These are phyloP conservation scores for Begonia peltatifolia DNA, from an alignment of 306 rosid genomes.

Conservation along the genomic window DNA sequence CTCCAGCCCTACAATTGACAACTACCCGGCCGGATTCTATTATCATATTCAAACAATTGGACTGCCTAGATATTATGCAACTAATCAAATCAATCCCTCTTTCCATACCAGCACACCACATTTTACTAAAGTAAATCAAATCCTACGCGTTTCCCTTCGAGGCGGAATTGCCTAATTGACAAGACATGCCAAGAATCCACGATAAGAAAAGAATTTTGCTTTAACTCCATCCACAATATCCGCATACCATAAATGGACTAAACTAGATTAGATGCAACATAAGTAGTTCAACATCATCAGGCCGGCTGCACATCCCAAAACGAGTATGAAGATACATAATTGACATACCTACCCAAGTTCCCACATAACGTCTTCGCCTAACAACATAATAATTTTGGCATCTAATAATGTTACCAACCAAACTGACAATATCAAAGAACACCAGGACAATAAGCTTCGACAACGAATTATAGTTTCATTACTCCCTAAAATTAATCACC, in stretches of 20 bases:
- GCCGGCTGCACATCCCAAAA: constrained; percentile 31
- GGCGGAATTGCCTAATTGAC: neutral
- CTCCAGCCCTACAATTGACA: neutral
- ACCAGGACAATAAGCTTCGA: constrained; percentile 1
- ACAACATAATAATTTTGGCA: neutral
- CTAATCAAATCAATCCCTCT: no score
- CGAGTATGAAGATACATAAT: neutral
- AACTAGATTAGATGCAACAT: constrained; percentile 32
- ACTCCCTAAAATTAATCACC: constrained; percentile 8
- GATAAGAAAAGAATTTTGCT: neutral
- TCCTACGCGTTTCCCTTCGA: neutral
- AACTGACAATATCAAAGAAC: neutral
- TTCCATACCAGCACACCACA: no score
- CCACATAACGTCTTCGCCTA: neutral
- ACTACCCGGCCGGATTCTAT: neutral
- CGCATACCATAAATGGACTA: constrained; percentile 1
- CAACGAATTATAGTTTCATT: neutral
- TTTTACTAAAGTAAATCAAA: neutral
- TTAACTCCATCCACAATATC: neutral
- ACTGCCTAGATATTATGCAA: no score
- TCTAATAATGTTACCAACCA: neutral
- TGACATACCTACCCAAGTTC: neutral
- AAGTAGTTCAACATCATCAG: constrained; percentile 18
- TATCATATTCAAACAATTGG: no score
- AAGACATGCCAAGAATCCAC: neutral